These are phyloP conservation scores for Hypoxylon sp. DNA, from an alignment of 2,329 filamentous ascomycete genomes.

Conservation along the genomic window DNA sequence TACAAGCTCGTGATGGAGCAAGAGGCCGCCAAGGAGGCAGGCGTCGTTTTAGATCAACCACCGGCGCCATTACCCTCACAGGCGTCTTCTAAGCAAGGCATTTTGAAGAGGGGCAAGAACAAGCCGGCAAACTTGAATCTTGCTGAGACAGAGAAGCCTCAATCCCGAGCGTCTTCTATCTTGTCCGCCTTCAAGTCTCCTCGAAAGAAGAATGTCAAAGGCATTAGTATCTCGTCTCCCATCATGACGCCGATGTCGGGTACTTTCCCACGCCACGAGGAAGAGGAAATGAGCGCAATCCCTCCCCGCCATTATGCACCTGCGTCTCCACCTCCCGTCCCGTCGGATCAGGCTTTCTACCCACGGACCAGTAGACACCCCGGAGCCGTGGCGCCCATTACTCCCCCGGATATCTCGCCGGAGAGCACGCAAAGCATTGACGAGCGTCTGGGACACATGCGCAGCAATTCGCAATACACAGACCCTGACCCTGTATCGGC, in stretches of 20 bases:
- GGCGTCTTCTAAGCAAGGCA: conserved; percentile 54
- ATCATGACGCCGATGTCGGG: conserved; percentile 71
- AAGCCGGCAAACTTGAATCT: conserved; percentile 54
- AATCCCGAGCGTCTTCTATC: conserved; percentile 67
- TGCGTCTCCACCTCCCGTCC: conserved; percentile 64
- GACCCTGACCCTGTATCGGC: conserved; percentile 62
- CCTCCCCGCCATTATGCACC: conserved; percentile 67
- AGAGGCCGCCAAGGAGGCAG: conserved; percentile 72
- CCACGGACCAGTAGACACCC: conserved; percentile 43
- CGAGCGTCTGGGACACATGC: conserved; percentile 59
- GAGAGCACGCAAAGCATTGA: conserved; percentile 63
- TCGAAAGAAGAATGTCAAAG: conserved; percentile 58
- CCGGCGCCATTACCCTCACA: conserved; percentile 48
- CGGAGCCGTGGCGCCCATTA: conserved; percentile 54
- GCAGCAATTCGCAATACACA: conserved; percentile 51
- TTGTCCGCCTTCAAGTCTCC: conserved; percentile 70
- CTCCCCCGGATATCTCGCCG: conserved; percentile 57
- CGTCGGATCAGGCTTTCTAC: conserved; percentile 56
- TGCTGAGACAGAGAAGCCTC: conserved; percentile 57
- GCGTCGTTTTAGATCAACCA: conserved; percentile 58
- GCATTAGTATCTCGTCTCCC: conserved; percentile 69
- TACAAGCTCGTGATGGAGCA: conserved; percentile 94
- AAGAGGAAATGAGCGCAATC: conserved; percentile 66
- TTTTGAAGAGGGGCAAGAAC: conserved; percentile 53
- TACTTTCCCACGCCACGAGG: conserved; percentile 64